Evolutionary conservation across 495 filamentous ascomycete species (phyloP), one percentile per base, ranked within the genome.

Genomic region (Rusavskia elegans): DNA sequence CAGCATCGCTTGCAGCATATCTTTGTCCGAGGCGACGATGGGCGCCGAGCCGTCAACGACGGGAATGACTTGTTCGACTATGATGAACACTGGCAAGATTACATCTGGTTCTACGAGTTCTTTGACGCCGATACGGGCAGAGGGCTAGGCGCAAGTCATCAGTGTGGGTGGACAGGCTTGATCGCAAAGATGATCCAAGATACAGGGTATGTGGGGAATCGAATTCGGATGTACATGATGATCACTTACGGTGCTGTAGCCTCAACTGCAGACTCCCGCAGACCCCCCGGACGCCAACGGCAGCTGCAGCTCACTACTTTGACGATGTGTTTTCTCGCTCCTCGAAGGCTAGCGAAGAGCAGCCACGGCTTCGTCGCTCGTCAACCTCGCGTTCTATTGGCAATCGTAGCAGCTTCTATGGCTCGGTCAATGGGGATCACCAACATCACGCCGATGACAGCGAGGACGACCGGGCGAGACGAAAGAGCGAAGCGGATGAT

Each of bases 151-250:
- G 87, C 90, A 21, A 92, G 85, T 45, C 92, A 97, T 66, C 90
- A 97, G 64, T 94, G 87, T 55, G 90, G 90, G 5, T 97, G 92
- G 92, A 95, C 90, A n/a, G 92, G 90, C 0, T 62, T 97, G 45
- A 86, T 97, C 59, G 90, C 90, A 9, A 89, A 93, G 62, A 80
- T 97, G 78, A 96, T 97, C 49, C 90, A 97, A 55, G 90, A 97
- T 58, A 94, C 90, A 54, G 90, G 87, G 85, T 84, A 76, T 65
- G 82, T 41, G 21, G 39, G 53, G 29, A 50, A 51, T 59, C 64
- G 49, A 63, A 14, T 13, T 23, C 25, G 13, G 25, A 55, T 9
- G 17, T 19, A 36, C 19, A 57, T 40, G 1, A 39, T 44, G 14
- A 27, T 53, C 45, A 51, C 55, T 63, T 54, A 62, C 53, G 39